Evolutionary conservation across 192 early-diverging fungal genomes (phyloP), one percentile per base, ranked within the genome.

Genomic region (Coemansia asiatica): DNA sequence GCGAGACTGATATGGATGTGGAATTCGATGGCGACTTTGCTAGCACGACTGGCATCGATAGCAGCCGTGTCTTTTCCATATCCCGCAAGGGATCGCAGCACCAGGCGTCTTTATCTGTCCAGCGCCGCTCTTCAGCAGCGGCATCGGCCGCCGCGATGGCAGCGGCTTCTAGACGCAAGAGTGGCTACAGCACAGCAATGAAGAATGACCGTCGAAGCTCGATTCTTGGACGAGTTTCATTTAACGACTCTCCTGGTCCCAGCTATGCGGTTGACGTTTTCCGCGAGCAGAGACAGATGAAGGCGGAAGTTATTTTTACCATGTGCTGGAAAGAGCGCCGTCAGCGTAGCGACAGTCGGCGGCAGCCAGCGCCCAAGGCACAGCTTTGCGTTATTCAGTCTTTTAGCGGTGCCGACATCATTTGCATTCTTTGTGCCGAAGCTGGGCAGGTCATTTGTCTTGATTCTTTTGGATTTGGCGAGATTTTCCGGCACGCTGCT

Each of bases 231-330:
- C 78, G 78, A 0, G 69, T 72, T 6, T 81, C 78, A 4, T 71
- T 81, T 56, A 74, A 68, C 62, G 78, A 81, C 69, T 75, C 77
- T 31, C 78, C 78, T 9, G 78, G 72, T 8, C 55, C 66, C 44
- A 71, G 63, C 22, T 74, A 71, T 36, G 72, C 72, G 0, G 72
- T 69, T 16, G 78, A 81, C 46, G 61, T 71, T 48, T 72, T 81
- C 33, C 62, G 72, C 35, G 78, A 81, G 53, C 78, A 81, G 44
- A 72, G 69, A 33, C 78, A 68, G 56, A 75, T 75, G 69, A 56
- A 63, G 0, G 78, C 78, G 10, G 72, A 81, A 35, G 66, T 68
- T 5, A 64, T 81, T 2, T 36, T 81, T 36, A 66, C 71, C 31
- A 22, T 63, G 49, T 74, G 72, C 60, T 81, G 78, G 78, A 49